Evolutionary conservation across 495 filamentous ascomycete genomes (phyloP).

Genomic region (Evansstolkia leycettana): DNA sequence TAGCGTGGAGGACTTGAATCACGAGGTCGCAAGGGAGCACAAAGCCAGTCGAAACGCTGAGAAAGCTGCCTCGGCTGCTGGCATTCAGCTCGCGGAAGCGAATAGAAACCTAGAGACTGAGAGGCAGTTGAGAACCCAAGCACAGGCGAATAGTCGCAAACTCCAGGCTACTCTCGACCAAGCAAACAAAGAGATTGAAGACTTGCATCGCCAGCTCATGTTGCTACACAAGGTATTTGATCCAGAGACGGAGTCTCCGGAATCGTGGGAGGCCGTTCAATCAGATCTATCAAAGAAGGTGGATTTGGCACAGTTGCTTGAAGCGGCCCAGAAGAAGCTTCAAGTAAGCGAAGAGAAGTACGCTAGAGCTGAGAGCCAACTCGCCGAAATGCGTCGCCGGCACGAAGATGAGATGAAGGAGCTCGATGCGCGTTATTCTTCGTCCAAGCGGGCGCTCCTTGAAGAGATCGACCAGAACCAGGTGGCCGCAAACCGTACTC

Average conservation of each 20-base stretch:
- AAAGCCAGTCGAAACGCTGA: slow-evolving; percentile 86
- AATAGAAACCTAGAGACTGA: slow-evolving; percentile 88
- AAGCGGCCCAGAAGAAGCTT: slow-evolving; percentile 74
- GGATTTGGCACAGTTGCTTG: slow-evolving; percentile 78
- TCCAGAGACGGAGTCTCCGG: slow-evolving; percentile 51
- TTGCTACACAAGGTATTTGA: slow-evolving; percentile 77
- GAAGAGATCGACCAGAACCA: slow-evolving; percentile 87
- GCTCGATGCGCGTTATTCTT: slow-evolving; percentile 58
- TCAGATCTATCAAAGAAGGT: slow-evolving; percentile 52
- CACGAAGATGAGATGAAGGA: slow-evolving; percentile 63
- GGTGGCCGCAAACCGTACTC: slow-evolving; percentile 62
- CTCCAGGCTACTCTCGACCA: slow-evolving; percentile 67
- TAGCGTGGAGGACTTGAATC: slow-evolving; percentile 83
- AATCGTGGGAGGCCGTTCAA: slow-evolving; percentile 51
- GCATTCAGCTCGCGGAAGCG: slow-evolving; percentile 74
- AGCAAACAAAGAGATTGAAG: slow-evolving; percentile 64
- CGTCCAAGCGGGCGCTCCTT: slow-evolving; percentile 56
- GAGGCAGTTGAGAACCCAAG: slow-evolving; percentile 70
- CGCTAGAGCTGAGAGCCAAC: slow-evolving; percentile 67
- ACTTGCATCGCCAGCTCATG: slow-evolving; percentile 67
- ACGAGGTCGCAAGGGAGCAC: slow-evolving; percentile 83
- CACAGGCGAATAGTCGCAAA: slow-evolving; percentile 73
- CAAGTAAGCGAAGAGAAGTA: slow-evolving; percentile 78
- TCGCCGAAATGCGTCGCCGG: slow-evolving; percentile 63
- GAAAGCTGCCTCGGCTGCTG: slow-evolving; percentile 72